Conservation (phyloP, 2,329 filamentous ascomycete species). For the Colletotrichum salicis region DNA sequence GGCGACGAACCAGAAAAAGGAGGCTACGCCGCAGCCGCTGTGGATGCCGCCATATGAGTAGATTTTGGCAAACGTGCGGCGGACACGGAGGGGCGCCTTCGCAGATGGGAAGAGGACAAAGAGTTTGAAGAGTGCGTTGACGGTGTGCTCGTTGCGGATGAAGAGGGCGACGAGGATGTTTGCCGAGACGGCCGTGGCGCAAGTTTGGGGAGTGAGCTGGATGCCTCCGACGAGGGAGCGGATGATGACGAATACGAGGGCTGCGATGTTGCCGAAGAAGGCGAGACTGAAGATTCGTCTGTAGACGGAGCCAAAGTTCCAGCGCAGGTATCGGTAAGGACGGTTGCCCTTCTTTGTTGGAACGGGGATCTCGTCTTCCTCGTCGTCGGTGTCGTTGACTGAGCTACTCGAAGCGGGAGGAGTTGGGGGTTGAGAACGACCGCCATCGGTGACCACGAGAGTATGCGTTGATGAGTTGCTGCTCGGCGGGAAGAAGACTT, state of each 20-base stretch:
- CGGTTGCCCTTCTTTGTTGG: constrained; percentile 50
- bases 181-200: constrained; percentile 47
- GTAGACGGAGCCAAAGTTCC: constrained; percentile 63
- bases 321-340: constrained; percentile 52
- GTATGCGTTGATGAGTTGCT: constrained; percentile 26
- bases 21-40: constrained; percentile 60
- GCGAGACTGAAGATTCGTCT: constrained; percentile 66
- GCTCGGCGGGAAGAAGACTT: constrained; percentile 12
- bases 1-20: constrained; percentile 60
- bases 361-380: constrained; percentile 47
- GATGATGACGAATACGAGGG: constrained; percentile 52
- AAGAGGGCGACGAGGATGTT: constrained; percentile 63
- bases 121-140: constrained; percentile 60
- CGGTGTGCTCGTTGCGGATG: constrained; percentile 63
- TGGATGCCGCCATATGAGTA: constrained; percentile 65
- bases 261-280: constrained; percentile 61
- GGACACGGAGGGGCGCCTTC: constrained; percentile 58
- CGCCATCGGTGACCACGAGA: constrained; percentile 7
- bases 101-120: constrained; percentile 57
- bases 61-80: constrained; percentile 59
- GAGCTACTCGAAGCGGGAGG: neutral
- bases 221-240: constrained; percentile 30
- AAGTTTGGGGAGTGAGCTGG: constrained; percentile 29
- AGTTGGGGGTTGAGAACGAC: neutral
- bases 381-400: neutral